phyloP scores from a whole-genome alignment of 257 asterid species.

The Linderniella brevidens region DNA sequence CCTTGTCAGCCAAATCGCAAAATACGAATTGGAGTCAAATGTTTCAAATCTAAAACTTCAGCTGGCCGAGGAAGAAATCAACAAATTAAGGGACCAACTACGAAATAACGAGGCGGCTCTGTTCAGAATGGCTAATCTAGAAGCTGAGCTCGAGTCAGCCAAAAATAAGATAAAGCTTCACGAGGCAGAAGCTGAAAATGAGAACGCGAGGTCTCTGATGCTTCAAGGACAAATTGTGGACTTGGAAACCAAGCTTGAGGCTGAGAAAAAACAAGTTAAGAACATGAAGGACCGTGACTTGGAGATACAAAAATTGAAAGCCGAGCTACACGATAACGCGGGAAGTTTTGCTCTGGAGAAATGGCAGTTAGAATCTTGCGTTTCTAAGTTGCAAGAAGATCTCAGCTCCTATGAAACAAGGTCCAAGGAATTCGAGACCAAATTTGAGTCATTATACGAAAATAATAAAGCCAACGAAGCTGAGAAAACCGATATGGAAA shows the following conservation, averaged over 20 bases:
- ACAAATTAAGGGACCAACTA: slow-evolving; percentile 25
- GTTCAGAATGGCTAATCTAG: slow-evolving; percentile 15
- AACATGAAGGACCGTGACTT: slow-evolving; percentile 33
- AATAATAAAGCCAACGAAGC: slow-evolving; percentile 26
- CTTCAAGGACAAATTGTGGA: slow-evolving; percentile 32
- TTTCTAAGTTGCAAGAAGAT: slow-evolving; percentile 23
- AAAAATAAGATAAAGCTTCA: slow-evolving; percentile 23
- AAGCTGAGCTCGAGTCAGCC: slow-evolving; percentile 29
- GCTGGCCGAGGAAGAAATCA: slow-evolving; percentile 38
- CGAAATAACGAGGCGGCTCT: slow-evolving; percentile 16
- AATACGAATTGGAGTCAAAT: slow-evolving; percentile 24
- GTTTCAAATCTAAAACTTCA: slow-evolving; percentile 18
- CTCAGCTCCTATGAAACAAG: slow-evolving; percentile 24
- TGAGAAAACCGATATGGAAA: slow-evolving; percentile 27
- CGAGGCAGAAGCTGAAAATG: slow-evolving; percentile 26
- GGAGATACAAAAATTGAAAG: slow-evolving; percentile 25
- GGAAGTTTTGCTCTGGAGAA: slow-evolving; percentile 31
- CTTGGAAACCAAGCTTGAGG: slow-evolving; percentile 29
- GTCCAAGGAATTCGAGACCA: slow-evolving; percentile 23
- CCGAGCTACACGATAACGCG: slow-evolving; percentile 23
- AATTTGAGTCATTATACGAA: slow-evolving; percentile 19
- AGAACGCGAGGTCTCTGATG: slow-evolving; percentile 21
- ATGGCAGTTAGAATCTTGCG: slow-evolving; percentile 35
- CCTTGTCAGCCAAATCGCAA: slow-evolving; percentile 10
- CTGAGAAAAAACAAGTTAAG: slow-evolving; percentile 16